phyloP scores from a whole-genome alignment of 257 asterid species.

The Osmanthus fragrans region DNA sequence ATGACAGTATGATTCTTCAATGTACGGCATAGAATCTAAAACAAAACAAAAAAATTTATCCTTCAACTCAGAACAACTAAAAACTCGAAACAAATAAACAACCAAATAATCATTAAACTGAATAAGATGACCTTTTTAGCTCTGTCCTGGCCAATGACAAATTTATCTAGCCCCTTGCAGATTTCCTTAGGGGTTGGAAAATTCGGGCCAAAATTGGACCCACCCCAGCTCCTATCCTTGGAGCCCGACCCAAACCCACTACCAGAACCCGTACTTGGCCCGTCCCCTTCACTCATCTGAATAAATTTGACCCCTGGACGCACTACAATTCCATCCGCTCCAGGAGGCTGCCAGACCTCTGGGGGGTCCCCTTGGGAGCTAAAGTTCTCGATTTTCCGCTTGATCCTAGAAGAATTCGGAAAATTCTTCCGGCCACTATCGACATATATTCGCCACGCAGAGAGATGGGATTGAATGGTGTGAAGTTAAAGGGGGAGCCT shows the following conservation, averaged over 20 bases:
- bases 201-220: constrained; percentile 70
- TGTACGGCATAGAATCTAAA: constrained; percentile 2
- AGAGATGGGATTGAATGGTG: constrained; percentile 56
- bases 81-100: neutral
- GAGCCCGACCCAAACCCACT: constrained; percentile 56
- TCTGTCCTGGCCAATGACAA: constrained; percentile 94
- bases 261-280: constrained; percentile 51
- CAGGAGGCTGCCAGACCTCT: constrained; percentile 97
- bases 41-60: neutral
- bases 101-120: constrained; percentile 11
- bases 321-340: constrained; percentile 67
- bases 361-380: constrained; percentile 93
- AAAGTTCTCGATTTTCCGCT: constrained; percentile 35
- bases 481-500: constrained; percentile 42
- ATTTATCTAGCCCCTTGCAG: constrained; percentile 93
- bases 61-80: neutral
- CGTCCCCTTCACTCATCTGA: constrained; percentile 55
- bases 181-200: constrained; percentile 97
- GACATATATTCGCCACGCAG: constrained; percentile 43
- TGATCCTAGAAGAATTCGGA: constrained; percentile 30
- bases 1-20: neutral
- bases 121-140: constrained; percentile 77
- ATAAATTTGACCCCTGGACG: constrained; percentile 70
- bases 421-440: constrained; percentile 31
- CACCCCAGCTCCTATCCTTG: constrained; percentile 85